These are phyloP conservation scores for Paramecium caudatum DNA, from an alignment of 73 alveolate species.

Conservation along the genomic window DNA sequence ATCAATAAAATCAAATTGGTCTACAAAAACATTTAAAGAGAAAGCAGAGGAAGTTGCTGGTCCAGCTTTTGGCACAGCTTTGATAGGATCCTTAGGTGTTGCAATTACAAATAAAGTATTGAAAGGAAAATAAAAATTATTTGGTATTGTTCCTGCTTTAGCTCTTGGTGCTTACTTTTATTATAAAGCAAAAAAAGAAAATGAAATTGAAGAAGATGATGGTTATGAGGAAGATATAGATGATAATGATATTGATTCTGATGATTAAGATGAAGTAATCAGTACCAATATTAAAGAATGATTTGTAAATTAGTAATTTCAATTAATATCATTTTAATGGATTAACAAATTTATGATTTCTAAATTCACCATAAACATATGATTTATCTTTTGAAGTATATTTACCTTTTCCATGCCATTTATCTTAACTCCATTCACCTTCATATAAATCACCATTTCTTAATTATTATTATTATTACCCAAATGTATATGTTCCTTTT, in stretches of 20 bases:
- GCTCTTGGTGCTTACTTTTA: conserved; percentile 12
- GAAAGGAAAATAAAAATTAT: conserved; percentile 34
- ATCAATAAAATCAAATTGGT: conserved; percentile 8
- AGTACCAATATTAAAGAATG: conserved; percentile 22
- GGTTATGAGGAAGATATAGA: not conserved
- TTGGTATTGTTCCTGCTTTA: conserved; percentile 26
- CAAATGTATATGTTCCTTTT: conserved; percentile 81
- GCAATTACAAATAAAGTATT: not conserved
- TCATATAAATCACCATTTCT: conserved; percentile 73
- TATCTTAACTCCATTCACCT: conserved; percentile 73
- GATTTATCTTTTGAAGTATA: conserved; percentile 75
- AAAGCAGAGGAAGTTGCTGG: conserved; percentile 30
- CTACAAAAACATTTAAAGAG: conserved; percentile 12
- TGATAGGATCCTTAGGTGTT: conserved; percentile 21
- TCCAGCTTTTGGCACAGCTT: conserved; percentile 46
- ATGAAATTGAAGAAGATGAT: conserved; percentile 5
- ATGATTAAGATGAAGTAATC: not conserved
- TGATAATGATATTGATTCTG: not conserved
- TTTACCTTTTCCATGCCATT: conserved; percentile 71
- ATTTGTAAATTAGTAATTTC: not conserved
- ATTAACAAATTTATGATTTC: conserved; percentile 37
- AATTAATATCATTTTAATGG: conserved; percentile 6
- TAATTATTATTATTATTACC: not conserved
- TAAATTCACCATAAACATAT: conserved; percentile 44
- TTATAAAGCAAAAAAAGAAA: not conserved